Conservation (phyloP, 345 rosid species). For the Salix dunnii region DNA sequence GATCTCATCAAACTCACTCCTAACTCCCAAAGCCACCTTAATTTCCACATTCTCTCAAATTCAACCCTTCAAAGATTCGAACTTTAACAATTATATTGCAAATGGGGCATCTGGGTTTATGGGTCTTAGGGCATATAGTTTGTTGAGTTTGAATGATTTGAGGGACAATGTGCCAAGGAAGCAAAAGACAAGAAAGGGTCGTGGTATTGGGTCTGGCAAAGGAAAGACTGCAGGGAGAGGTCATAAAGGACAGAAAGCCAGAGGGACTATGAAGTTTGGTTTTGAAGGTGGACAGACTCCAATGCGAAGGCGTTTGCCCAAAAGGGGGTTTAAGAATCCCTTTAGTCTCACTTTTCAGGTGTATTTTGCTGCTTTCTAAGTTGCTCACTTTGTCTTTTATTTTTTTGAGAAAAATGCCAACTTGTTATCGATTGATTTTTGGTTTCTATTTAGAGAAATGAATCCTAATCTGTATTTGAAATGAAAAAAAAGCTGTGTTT, state of each 20-base stretch:
- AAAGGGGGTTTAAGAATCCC: constrained; percentile 88
- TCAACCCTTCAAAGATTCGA: neutral
- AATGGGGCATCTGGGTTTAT: constrained; percentile 13
- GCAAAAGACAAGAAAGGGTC: constrained; percentile 89
- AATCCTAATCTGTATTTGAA: neutral
- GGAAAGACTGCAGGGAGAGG: constrained; percentile 98
- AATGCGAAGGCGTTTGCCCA: constrained; percentile 80
- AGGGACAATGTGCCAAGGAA: constrained; percentile 84
- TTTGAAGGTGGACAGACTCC: constrained; percentile 99
- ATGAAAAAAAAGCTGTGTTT: neutral
- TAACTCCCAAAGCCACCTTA: neutral
- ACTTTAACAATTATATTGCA: too few species aligned
- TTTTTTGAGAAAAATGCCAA: too few species aligned
- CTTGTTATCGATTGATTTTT: neutral
- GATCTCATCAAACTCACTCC: constrained; percentile 5
- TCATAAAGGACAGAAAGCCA: constrained; percentile 92
- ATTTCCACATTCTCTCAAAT: neutral
- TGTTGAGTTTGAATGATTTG: constrained; percentile 81
- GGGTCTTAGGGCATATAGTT: constrained; percentile 56
- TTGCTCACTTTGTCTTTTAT: neutral
- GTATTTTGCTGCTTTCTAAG: neutral
- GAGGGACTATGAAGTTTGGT: constrained; percentile 81
- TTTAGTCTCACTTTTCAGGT: constrained; percentile 92
- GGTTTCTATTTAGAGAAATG: neutral
- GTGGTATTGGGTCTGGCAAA: constrained; percentile 97